Base-by-base conservation (phyloP, 345 rosid species). In the Garcia nutans region DNA sequence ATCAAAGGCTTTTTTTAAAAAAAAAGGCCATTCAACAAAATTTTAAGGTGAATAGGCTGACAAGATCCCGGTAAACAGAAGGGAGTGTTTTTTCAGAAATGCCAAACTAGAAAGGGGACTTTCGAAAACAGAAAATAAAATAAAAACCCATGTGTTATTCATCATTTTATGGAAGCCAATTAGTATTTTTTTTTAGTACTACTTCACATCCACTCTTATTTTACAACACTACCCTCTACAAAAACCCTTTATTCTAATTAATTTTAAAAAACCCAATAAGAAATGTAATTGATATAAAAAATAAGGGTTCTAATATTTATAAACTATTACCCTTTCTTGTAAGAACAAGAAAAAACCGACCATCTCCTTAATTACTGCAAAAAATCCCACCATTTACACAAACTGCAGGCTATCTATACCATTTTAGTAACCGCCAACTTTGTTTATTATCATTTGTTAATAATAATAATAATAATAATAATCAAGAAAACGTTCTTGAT, bases 361-460 rank as follows among this genome's bases (percentile, higher is more conserved):
- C 94, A 56, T 77, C 23, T 56, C 76, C 80, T 64, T 67, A 72
- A 65, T 84, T 81, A 81, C 88, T 78, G 94, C 88, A 80, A 84
- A 84, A 84, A 75, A 24, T 24, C 70, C 72, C 73, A 74, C 71
- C 74, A 75, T 24, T 82, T 78, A 47, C 73, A 57, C 52, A 52
- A 65, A 57, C 45, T 70, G 44, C 41, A 69, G 77, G 37, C 65
- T 41, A 54, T 52, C 65, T 41, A 54, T 52, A 52, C 37, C 62
- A 74, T 65, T 52, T 74, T 41, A 59, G 80, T 74, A 84, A 83
- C 85, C 86, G 84, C 85, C 84, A 77, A 63, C 64, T 73, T 59
- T 65, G 74, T 65, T 19, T 59, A 44, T 68, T 70, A 31, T 54
- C 47, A 54, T 70, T 31, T 70, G 49, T 9, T 54, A 55, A 52